Evolutionary conservation across 2,329 filamentous ascomycete genomes (phyloP).

Genomic region (Verticillium zaregamsianum): DNA sequence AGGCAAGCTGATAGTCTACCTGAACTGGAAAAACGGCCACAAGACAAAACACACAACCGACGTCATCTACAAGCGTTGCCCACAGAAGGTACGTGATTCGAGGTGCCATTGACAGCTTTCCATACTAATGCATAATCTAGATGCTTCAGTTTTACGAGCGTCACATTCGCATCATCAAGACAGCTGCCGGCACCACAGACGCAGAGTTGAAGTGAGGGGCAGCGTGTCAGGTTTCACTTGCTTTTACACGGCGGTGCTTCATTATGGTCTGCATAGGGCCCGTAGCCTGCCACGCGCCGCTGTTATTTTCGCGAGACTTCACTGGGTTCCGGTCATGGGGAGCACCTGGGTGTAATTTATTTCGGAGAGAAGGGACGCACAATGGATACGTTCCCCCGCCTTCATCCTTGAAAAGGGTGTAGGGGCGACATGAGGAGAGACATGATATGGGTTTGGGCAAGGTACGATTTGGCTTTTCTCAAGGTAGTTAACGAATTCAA

Average conservation of each 20-base stretch:
- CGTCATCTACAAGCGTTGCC: constrained; percentile 70
- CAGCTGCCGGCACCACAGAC: constrained; percentile 9
- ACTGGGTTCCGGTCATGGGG: not conserved
- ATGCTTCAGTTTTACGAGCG: constrained; percentile 58
- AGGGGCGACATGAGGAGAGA: not conserved
- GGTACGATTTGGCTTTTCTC: not conserved
- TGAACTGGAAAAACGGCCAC: constrained; percentile 69
- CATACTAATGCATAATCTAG: constrained; percentile 24
- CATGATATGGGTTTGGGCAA: not conserved
- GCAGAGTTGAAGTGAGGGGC: not conserved
- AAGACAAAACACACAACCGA: constrained; percentile 70
- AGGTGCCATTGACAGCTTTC: not conserved
- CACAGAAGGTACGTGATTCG: constrained; percentile 59
- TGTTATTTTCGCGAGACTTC: not conserved
- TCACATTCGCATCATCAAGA: constrained; percentile 49
- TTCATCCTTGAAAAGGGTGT: no score
- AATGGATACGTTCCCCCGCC: not conserved
- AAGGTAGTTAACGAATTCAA: not conserved
- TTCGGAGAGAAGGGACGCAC: not conserved
- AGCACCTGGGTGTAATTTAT: not conserved
- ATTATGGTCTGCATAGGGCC: not conserved
- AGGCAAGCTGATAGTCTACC: constrained; percentile 59
- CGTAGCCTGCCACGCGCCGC: not conserved
- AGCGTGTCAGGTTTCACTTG: not conserved
- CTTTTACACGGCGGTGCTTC: not conserved